Conservation (phyloP, 2,329 filamentous ascomycete genomes). For the Curvularia eragrostidis region DNA sequence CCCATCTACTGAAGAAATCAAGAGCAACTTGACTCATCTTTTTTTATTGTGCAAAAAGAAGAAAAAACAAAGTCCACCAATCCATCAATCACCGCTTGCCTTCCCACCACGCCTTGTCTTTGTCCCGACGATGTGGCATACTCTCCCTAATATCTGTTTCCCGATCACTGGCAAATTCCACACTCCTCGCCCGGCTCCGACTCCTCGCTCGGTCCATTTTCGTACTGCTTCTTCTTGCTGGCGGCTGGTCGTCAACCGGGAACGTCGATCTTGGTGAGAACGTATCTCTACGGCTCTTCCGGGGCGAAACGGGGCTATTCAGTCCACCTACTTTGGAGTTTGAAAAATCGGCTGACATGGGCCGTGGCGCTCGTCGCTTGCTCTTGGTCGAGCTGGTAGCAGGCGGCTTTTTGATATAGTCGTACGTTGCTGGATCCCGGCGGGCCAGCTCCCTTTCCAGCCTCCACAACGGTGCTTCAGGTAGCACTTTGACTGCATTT, state of each 20-base stretch:
- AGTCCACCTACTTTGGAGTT: conserved; percentile 15
- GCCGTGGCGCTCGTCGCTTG: conserved; percentile 23
- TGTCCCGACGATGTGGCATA: conserved; percentile 46
- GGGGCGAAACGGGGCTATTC: conserved; percentile 7
- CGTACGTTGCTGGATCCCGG: conserved; percentile 53
- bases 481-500: conserved; percentile 50
- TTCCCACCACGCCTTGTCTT: conserved; percentile 48
- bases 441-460: conserved; percentile 53
- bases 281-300: conserved; percentile 27
- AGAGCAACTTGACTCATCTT: neutral
- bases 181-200: conserved; percentile 30
- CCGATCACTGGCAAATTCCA: conserved; percentile 36
- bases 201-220: conserved; percentile 26
- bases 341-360: conserved; percentile 26
- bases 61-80: neutral
- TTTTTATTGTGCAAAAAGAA: neutral
- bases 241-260: conserved; percentile 21
- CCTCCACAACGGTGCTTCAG: conserved; percentile 55
- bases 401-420: conserved; percentile 49
- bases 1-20: conserved; percentile 4
- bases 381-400: conserved; percentile 29
- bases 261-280: conserved; percentile 34
- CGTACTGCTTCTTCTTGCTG: conserved; percentile 18
- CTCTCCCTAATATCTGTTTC: conserved; percentile 42
- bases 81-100: conserved; percentile 20